Percentiles rank a stretch among this genome's conserved stretches.
Conservation (phyloP, 495 filamentous ascomycete species). For the Xylaria venustula region DNA sequence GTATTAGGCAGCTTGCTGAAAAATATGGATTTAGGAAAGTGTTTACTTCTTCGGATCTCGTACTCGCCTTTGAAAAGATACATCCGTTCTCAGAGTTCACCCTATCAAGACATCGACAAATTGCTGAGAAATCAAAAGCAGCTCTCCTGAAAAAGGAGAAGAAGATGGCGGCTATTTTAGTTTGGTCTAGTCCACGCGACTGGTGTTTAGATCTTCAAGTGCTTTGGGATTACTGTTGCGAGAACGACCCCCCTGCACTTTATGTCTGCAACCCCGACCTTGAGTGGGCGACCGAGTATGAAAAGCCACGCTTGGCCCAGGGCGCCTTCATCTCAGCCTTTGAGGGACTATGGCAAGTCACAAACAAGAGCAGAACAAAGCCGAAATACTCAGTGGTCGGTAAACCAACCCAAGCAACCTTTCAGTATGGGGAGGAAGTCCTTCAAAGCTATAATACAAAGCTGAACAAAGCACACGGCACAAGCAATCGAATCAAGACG, state of each 20-base stretch:
- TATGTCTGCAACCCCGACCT: constrained; percentile 71
- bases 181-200: constrained; percentile 80
- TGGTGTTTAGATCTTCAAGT: constrained; percentile 74
- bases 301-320: constrained; percentile 78
- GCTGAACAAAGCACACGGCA: constrained; percentile 29
- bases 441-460: constrained; percentile 55
- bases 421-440: constrained; percentile 68
- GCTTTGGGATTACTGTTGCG: constrained; percentile 62
- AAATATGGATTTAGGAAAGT: constrained; percentile 78
- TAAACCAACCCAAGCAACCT: constrained; percentile 71
- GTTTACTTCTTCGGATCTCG: constrained; percentile 71
- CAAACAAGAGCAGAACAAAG: constrained; percentile 55
- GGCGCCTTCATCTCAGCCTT: constrained; percentile 74
- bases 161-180: constrained; percentile 67
- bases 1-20: constrained; percentile 68
- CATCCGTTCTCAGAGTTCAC: constrained; percentile 73
- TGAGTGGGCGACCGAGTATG: constrained; percentile 73
- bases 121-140: too few relatives aligned
- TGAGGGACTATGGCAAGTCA: constrained; percentile 64
- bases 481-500: constrained; percentile 52
- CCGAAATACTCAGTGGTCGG: constrained; percentile 64
- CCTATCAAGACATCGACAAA: too few relatives aligned
- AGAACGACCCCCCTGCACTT: too few relatives aligned
- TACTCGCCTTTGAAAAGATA: constrained; percentile 60
- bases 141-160: constrained; percentile 54